Evolutionary conservation across 495 filamentous ascomycete species (phyloP).

Genomic region (Hyaloscypha variabilis): DNA sequence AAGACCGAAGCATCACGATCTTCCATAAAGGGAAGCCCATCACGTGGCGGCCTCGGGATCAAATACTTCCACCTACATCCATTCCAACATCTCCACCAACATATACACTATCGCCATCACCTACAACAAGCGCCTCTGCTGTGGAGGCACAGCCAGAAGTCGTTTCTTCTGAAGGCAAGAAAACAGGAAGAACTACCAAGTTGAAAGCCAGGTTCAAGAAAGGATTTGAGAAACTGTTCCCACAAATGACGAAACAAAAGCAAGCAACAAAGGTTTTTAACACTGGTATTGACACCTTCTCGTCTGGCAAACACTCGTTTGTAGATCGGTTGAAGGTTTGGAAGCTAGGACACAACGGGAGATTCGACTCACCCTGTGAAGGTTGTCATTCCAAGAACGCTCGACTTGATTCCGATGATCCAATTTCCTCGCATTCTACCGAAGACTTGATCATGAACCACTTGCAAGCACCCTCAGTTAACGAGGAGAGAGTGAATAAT

Average conservation of each 20-base stretch:
- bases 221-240: not conserved
- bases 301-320: not conserved
- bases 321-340: not conserved
- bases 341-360: not conserved
- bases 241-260: not conserved
- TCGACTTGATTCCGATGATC: not conserved
- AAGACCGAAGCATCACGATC: conserved; percentile 2
- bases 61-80: no score
- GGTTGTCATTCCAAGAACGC: not conserved
- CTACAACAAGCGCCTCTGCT: no score
- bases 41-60: not conserved
- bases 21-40: not conserved
- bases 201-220: not conserved
- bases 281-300: not conserved
- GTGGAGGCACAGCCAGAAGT: no score
- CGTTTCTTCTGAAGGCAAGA: no score
- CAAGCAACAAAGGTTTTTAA: not conserved
- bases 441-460: not conserved
- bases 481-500: not conserved
- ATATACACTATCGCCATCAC: no score
- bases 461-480: not conserved
- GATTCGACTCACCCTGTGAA: not conserved
- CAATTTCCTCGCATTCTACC: no score
- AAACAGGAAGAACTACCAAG: not conserved
- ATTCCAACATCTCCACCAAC: no score